Base-by-base conservation (phyloP, 352 stramenopile genomes). In the Pythium sukuiense region DNA sequence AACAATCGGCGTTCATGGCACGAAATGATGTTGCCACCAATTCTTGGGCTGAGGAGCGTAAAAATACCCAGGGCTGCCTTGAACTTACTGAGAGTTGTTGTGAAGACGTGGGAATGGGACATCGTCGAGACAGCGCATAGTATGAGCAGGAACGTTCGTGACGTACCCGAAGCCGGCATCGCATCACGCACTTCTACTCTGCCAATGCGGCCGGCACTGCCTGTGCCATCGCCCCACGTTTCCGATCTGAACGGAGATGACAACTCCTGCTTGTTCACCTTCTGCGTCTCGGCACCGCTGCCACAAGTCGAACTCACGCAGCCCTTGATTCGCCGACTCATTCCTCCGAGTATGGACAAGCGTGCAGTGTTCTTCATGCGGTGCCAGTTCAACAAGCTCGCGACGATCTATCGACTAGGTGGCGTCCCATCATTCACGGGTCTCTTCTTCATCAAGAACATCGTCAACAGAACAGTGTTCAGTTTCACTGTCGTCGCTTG, bases 371-470 rank as follows among this genome's bases (percentile, higher is more conserved):
- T 27, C 13, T 55, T 66, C 27, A 53, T 60, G 35, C 18, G 26
- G 0, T 24, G 35, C 1, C 39, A 50, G n/a, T 66, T 66, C 27
- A 24, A 52, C 50, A 45, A 60, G 9, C 18, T 66, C 6, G 50
- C 50, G 6, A 32, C 50, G 16, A 26, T 66, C 35, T 66, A 60
- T 16, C 50, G 60, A 6, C 8, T 66, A 14, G 18, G 45, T 29
- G 60, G 5, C 30, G 52, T 37, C 12, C 39, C 12, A 26, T 59
- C n/a, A 27, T 60, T 52, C 39, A 48, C 9, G 53, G 45, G n/a
- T 6, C n/a, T 52, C 3, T 60, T 32, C 41, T 59, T n/a, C 49
- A 9, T 7, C 14, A 26, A 5, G 18, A 32, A 14, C 13, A 24
- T 3, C 26, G 8, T n/a, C n/a, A 14, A 30, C 8, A 33, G 35